Evolutionary conservation across 805 yeast genomes (phyloP).

Genomic region (Grigorovia yakushimaensis): DNA sequence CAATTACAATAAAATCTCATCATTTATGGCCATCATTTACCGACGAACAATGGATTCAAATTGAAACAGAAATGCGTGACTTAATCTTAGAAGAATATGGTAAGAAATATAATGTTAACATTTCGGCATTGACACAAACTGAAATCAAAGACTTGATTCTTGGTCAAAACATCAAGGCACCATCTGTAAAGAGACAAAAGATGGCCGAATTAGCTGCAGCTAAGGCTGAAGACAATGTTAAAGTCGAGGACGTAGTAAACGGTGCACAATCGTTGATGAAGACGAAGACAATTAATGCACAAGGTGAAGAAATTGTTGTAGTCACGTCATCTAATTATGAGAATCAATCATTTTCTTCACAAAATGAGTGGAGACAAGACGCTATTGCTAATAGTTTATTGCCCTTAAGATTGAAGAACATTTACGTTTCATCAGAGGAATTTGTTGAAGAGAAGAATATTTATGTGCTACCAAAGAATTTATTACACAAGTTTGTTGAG

Average conservation of each 20-base stretch:
- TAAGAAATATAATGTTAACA: slow-evolving; percentile 73
- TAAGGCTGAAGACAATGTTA: slow-evolving; percentile 28
- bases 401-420: slow-evolving; percentile 63
- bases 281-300: slow-evolving; percentile 78
- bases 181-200: slow-evolving; percentile 78
- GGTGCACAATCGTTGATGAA: slow-evolving; percentile 60
- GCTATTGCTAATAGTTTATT: slow-evolving; percentile 73
- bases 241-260: slow-evolving; percentile 31
- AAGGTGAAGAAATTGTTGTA: slow-evolving; percentile 92
- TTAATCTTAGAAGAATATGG: slow-evolving; percentile 79
- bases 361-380: slow-evolving; percentile 82
- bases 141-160: slow-evolving; percentile 89
- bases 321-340: slow-evolving; percentile 88
- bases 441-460: slow-evolving; percentile 50
- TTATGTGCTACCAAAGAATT: slow-evolving; percentile 72
- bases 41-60: slow-evolving; percentile 85
- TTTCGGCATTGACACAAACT: slow-evolving; percentile 79
- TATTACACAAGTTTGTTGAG: slow-evolving; percentile 66
- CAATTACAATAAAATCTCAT: slow-evolving; percentile 58
- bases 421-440: slow-evolving; percentile 63
- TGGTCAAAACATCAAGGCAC: slow-evolving; percentile 89
- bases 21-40: slow-evolving; percentile 90
- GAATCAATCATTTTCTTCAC: slow-evolving; percentile 71
- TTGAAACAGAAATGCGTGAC: slow-evolving; percentile 82
- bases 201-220: slow-evolving; percentile 62